These are phyloP conservation scores for Scenedesmus sp. DNA, from an alignment of 163 green algal species.

Conservation along the genomic window DNA sequence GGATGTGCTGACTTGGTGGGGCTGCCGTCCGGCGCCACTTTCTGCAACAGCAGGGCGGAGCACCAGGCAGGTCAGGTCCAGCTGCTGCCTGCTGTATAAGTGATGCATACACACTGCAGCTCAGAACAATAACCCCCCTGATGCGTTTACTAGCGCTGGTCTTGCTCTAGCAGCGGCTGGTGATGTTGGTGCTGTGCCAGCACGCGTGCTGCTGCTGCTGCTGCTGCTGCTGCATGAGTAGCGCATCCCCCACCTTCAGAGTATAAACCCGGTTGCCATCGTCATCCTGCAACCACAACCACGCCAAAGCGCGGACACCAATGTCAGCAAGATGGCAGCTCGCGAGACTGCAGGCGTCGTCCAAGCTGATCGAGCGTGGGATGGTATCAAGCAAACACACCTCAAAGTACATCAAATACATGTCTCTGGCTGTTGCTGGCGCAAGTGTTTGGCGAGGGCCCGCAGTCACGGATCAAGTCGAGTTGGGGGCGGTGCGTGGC, in stretches of 20 bases:
- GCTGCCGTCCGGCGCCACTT: conserved; percentile 86
- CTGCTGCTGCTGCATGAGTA: neutral
- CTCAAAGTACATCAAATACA: conserved; percentile 98
- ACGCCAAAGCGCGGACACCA: neutral
- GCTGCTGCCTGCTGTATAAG: too few relatives aligned
- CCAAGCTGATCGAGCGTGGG: neutral
- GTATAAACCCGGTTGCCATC: conserved; percentile 94
- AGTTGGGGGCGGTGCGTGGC: neutral
- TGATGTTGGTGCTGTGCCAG: too few relatives aligned
- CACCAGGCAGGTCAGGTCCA: neutral
- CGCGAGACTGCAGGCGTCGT: neutral
- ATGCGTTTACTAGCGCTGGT: neutral
- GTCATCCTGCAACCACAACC: conserved; percentile 69
- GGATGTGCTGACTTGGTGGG: conserved; percentile 96
- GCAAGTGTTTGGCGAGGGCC: neutral
- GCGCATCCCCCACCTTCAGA: conserved; percentile 79
- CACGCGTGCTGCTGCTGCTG: neutral
- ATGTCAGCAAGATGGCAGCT: neutral
- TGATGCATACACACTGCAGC: neutral
- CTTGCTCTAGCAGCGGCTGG: neutral
- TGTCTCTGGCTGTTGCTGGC: conserved; percentile 55
- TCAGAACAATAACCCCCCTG: neutral
- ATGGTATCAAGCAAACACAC: neutral
- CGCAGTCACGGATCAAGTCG: neutral
- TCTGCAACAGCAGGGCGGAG: conserved; percentile 73